Evolutionary conservation across 1,284 basidiomycete species (phyloP).

Genomic region (Puccinia polysora): DNA sequence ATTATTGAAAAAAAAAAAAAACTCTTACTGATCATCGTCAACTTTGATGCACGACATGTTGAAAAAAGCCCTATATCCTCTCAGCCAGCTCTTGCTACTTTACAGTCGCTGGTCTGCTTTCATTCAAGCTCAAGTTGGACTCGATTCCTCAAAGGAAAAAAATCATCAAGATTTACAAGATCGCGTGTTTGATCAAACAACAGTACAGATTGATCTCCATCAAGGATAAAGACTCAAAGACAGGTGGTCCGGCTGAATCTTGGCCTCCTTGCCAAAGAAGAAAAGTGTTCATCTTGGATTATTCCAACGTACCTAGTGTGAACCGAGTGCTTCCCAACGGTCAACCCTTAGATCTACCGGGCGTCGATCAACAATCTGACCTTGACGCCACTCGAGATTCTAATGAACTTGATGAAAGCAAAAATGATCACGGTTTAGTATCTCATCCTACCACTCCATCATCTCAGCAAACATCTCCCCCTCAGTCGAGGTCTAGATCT

Average conservation of each 20-base stretch:
- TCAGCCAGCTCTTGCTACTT: conserved; percentile 37
- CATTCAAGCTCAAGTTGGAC: conserved; percentile 15
- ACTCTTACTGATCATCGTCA: neutral
- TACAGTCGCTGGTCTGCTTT: conserved; percentile 32
- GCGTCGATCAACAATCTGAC: neutral
- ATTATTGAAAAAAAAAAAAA: neutral
- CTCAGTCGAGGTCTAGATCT: conserved; percentile 7
- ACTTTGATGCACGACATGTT: neutral
- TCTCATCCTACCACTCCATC: neutral
- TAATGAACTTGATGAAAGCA: too few species aligned
- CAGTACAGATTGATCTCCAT: conserved; percentile 29
- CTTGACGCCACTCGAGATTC: too few species aligned
- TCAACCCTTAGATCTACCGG: neutral
- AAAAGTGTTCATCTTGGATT: conserved; percentile 22
- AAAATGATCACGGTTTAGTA: too few species aligned
- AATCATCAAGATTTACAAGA: conserved; percentile 32
- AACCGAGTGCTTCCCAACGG: neutral
- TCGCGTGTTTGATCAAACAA: conserved; percentile 24
- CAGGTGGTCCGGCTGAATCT: conserved; percentile 24
- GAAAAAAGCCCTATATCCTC: conserved; percentile 21
- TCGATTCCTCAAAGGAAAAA: conserved; percentile 27
- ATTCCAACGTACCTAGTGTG: conserved; percentile 16
- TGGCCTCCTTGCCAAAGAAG: conserved; percentile 28
- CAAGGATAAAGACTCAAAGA: conserved; percentile 20
- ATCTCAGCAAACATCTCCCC: neutral